Percentiles rank a stretch among this genome's conserved stretches.
phyloP scores from a whole-genome alignment of 768 basidiomycete species.

The Tylopilus balloui region DNA sequence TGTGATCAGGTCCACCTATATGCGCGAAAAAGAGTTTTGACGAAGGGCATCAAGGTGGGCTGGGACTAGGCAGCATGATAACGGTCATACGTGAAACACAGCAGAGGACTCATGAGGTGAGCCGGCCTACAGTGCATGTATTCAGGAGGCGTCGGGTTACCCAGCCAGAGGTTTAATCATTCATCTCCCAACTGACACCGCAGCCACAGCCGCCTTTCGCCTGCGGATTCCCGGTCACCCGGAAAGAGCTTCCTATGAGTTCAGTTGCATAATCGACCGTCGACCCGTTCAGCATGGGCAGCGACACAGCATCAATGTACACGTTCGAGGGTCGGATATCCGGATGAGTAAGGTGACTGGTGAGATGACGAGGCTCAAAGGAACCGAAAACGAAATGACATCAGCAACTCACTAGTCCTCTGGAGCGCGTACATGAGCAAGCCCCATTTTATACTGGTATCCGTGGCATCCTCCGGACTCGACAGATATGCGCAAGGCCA shows the following conservation, averaged over 20 bases:
- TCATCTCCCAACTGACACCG: constrained; percentile 83
- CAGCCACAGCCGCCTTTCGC: constrained; percentile 94
- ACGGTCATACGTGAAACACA: neutral
- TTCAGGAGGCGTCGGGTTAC: neutral
- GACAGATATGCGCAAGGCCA: constrained; percentile 77
- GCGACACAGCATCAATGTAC: constrained; percentile 80
- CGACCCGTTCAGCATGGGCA: constrained; percentile 81
- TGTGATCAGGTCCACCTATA: neutral
- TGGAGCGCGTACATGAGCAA: constrained; percentile 53
- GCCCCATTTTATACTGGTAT: constrained; percentile 91
- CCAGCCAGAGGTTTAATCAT: neutral
- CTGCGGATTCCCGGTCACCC: constrained; percentile 80
- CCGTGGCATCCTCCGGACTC: constrained; percentile 97
- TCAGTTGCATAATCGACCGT: constrained; percentile 42
- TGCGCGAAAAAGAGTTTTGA: neutral
- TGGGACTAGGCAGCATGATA: neutral
- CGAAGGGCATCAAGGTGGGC: neutral
- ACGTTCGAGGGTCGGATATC: constrained; percentile 68
- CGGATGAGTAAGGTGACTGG: constrained; percentile 59
- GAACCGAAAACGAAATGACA: neutral
- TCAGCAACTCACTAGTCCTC: constrained; percentile 80
- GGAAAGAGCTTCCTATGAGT: constrained; percentile 44
- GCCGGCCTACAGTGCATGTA: neutral
- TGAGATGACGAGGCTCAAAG: neutral
- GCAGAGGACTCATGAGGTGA: neutral